phyloP scores from a whole-genome alignment of 2,329 filamentous ascomycete species.

The Hypoxylon sp. region DNA sequence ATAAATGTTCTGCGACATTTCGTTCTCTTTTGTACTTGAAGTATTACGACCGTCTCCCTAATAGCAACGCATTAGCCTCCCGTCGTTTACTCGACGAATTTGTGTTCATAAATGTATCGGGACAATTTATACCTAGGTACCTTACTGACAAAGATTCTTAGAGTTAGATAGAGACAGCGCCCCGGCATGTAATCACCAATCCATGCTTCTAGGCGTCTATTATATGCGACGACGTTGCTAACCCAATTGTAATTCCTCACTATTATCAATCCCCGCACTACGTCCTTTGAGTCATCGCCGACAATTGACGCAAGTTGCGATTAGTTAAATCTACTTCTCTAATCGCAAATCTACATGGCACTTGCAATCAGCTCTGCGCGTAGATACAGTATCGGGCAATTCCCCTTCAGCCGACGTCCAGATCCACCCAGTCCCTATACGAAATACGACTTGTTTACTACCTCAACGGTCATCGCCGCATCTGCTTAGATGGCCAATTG shows the following conservation, averaged over 20 bases:
- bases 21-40: neutral
- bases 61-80: neutral
- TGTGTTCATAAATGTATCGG: too few relatives aligned
- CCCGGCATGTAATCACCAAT: neutral
- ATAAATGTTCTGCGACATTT: slow-evolving; percentile 60
- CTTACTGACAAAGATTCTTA: too few relatives aligned
- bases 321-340: neutral
- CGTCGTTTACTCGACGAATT: neutral
- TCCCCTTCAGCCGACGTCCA: neutral
- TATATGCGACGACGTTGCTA: neutral
- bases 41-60: neutral
- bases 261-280: slow-evolving; percentile 10
- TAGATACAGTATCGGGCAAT: too few relatives aligned
- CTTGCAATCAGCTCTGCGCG: too few relatives aligned
- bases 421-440: neutral
- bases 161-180: neutral
- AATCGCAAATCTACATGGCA: too few relatives aligned
- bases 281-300: slow-evolving; percentile 25
- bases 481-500: neutral
- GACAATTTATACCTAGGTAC: too few relatives aligned
- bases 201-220: neutral
- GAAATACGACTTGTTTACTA: slow-evolving; percentile 1
- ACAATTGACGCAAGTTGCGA: slow-evolving; percentile 6
- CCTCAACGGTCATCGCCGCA: neutral
- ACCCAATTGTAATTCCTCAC: neutral